A percentile compares a stretch with the other conserved stretches of the same genome.
phyloP scores from a whole-genome alignment of 2,329 filamentous ascomycete genomes.

The Fusarium agapanthi region DNA sequence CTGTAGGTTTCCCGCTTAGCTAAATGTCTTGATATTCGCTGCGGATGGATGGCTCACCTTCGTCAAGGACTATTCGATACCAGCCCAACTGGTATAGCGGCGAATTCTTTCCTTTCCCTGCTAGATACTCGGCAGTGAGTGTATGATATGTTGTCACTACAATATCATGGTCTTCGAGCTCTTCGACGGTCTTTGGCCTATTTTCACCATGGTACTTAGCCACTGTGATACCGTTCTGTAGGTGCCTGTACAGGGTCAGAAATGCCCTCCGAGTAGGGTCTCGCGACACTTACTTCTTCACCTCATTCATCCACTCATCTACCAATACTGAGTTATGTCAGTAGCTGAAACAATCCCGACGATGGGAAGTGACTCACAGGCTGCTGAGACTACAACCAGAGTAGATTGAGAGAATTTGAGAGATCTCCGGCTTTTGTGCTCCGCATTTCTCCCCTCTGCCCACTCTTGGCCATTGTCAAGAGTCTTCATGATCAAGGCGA shows the following conservation, averaged over 20 bases:
- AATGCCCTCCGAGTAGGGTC: fast-evolving
- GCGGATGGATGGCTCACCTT: constrained; percentile 46
- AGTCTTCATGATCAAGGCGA: constrained; percentile 4
- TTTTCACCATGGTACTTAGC: background rate
- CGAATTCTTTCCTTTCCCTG: background rate
- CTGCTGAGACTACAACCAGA: background rate
- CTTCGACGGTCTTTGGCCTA: background rate
- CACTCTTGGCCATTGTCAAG: background rate
- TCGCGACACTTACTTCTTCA: background rate
- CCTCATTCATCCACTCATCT: constrained; percentile 12
- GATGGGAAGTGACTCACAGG: background rate
- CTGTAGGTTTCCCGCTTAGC: constrained; percentile 34
- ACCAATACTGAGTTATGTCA: background rate
- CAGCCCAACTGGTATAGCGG: constrained; percentile 39
- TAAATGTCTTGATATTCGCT: fast-evolving
- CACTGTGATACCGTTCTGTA: background rate
- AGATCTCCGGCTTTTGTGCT: background rate
- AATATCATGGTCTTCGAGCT: background rate
- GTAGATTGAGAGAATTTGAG: background rate
- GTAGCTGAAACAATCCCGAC: fast-evolving
- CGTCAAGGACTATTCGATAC: constrained; percentile 55
- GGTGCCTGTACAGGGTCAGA: background rate
- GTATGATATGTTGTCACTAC: constrained; percentile 12
- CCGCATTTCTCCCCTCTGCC: background rate
- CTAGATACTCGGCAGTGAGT: background rate